phyloP scores from a whole-genome alignment of 345 rosid genomes.

The Gossypium mustelinum region DNA sequence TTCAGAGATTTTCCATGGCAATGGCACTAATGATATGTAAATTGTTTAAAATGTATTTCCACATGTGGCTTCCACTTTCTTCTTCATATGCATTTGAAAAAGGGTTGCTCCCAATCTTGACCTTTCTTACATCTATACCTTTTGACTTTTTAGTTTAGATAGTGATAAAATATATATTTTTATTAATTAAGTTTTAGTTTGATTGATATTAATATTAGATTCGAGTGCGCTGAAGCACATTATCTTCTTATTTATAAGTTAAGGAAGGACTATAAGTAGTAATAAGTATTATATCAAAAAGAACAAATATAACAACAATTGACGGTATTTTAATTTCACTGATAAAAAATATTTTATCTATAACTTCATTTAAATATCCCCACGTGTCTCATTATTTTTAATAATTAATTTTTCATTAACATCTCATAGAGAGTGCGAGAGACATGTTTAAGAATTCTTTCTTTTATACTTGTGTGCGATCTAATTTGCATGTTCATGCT shows the following conservation, averaged over 20 bases:
- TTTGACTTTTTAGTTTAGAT: too few species aligned
- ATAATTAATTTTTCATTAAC: too few species aligned
- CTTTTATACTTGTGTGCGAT: conserved; percentile 3
- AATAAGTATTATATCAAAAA: too few species aligned
- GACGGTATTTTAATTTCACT: rapidly evolving
- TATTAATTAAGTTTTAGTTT: too few species aligned
- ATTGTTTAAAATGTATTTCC: not conserved
- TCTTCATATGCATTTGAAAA: not conserved
- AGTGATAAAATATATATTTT: rapidly evolving
- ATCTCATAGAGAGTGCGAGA: too few species aligned
- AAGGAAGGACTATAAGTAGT: rapidly evolving
- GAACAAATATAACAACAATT: too few species aligned
- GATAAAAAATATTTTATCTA: too few species aligned
- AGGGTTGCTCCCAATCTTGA: conserved; percentile 16
- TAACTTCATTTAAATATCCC: too few species aligned
- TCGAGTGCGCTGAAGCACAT: rapidly evolving
- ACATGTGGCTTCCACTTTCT: conserved; percentile 25
- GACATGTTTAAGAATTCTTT: too few species aligned
- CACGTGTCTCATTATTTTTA: too few species aligned
- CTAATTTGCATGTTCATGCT: not conserved
- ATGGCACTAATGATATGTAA: not conserved
- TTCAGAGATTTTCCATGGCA: not conserved
- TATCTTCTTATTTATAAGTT: rapidly evolving
- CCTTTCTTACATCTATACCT: conserved; percentile 16
- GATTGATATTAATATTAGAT: rapidly evolving